phyloP scores from a whole-genome alignment of 2,329 filamentous ascomycete genomes.

The Huntiella moniliformis region DNA sequence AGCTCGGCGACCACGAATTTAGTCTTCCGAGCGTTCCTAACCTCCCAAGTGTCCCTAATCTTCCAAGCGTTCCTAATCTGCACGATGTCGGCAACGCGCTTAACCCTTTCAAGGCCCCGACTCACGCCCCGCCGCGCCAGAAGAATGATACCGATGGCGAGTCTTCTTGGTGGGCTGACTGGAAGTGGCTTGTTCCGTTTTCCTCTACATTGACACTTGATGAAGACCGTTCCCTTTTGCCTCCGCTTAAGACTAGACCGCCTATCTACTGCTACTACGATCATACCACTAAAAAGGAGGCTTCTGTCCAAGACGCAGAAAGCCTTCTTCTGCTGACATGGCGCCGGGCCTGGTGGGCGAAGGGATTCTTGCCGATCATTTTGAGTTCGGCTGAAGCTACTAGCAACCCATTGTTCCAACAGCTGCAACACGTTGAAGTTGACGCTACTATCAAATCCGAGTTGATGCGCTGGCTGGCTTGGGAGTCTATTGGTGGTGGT shows the following conservation, averaged over 20 bases:
- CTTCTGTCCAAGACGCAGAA: constrained; percentile 50
- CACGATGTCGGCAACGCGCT: constrained; percentile 28
- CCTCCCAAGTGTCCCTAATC: constrained; percentile 20
- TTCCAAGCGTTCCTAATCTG: constrained; percentile 12
- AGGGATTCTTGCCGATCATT: constrained; percentile 75
- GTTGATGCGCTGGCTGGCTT: constrained; percentile 73
- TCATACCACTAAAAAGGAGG: constrained; percentile 40
- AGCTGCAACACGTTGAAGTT: constrained; percentile 45
- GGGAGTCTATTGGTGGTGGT: constrained; percentile 77
- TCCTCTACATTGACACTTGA: constrained; percentile 65
- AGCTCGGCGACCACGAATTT: constrained; percentile 25
- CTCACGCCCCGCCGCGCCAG: constrained; percentile 55
- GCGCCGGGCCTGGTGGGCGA: constrained; percentile 88
- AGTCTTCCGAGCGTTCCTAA: constrained; percentile 30
- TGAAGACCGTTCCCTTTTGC: constrained; percentile 66
- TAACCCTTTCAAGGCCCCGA: constrained; percentile 50
- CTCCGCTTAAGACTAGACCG: constrained; percentile 50
- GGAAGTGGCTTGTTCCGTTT: constrained; percentile 74
- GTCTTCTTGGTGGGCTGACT: constrained; percentile 71
- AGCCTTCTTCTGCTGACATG: constrained; percentile 66
- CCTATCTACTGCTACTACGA: constrained; percentile 89
- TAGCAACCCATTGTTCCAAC: constrained; percentile 60
- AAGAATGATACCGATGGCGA: constrained; percentile 62
- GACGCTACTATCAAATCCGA: constrained; percentile 46
- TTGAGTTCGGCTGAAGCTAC: constrained; percentile 63